Conservation (phyloP, 2,329 filamentous ascomycete species). For the Venturia pyrina region DNA sequence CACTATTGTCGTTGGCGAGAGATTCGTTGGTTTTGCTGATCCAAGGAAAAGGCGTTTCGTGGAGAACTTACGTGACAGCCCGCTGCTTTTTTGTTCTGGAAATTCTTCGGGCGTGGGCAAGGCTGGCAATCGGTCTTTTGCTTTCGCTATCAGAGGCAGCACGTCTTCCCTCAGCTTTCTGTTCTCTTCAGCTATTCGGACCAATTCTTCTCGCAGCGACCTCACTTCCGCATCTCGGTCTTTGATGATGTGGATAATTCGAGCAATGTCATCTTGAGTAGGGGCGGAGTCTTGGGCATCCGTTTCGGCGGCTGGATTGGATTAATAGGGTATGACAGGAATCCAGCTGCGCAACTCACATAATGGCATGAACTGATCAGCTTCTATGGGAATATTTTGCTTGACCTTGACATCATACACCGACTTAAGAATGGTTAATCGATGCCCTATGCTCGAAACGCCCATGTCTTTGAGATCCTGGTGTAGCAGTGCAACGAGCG, state of each 20-base stretch:
- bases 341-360: conserved; percentile 49
- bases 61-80: conserved; percentile 42
- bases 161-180: conserved; percentile 82
- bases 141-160: conserved; percentile 77
- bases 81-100: conserved; percentile 28
- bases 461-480: conserved; percentile 95
- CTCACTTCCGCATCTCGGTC: conserved; percentile 79
- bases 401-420: conserved; percentile 95
- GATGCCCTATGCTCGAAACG: conserved; percentile 83
- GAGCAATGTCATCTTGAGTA: conserved; percentile 85
- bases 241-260: conserved; percentile 80
- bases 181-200: conserved; percentile 63
- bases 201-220: conserved; percentile 50
- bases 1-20: conserved; percentile 38
- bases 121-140: conserved; percentile 85
- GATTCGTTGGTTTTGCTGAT: conserved; percentile 35
- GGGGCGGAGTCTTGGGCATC: conserved; percentile 77
- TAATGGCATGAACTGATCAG: conserved; percentile 85
- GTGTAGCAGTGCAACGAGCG: conserved; percentile 76
- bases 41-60: conserved; percentile 43
- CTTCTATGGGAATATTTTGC: conserved; percentile 82
- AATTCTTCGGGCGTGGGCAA: conserved; percentile 47
- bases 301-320: conserved; percentile 66
- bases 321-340: conserved; percentile 15
- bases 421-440: conserved; percentile 86